A percentile compares a stretch with the other conserved stretches of the same genome.
These are phyloP conservation scores for Lichtheimia corymbifera DNA, from an alignment of 371 early-diverging fungal genomes.

Conservation along the genomic window DNA sequence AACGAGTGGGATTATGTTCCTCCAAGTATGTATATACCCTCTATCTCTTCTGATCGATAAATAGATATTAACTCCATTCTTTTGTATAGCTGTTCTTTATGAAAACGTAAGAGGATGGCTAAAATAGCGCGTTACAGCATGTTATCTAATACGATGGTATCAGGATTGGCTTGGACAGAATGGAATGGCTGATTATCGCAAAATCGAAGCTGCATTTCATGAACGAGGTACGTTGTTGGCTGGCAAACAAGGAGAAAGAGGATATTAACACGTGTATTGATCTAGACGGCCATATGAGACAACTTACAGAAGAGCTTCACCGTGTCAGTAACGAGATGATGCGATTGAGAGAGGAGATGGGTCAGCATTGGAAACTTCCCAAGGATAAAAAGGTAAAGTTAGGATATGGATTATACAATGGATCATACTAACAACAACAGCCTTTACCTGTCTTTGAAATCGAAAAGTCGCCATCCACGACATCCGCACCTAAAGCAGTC, in stretches of 20 bases:
- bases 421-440: conserved; percentile 1
- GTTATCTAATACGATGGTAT: too few species aligned
- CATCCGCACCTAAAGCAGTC: conserved; percentile 16
- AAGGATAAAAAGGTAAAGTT: conserved; percentile 61
- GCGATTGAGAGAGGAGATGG: conserved; percentile 56
- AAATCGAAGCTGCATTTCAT: conserved; percentile 59
- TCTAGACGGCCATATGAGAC: conserved; percentile 52
- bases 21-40: conserved; percentile 54
- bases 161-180: conserved; percentile 54
- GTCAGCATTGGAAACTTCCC: conserved; percentile 51
- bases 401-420: not conserved
- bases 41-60: not conserved
- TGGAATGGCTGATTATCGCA: conserved; percentile 56
- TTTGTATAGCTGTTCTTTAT: conserved; percentile 54
- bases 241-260: not conserved
- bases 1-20: conserved; percentile 88
- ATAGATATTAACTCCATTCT: not conserved
- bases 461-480: conserved; percentile 22
- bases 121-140: too few species aligned
- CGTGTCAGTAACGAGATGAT: conserved; percentile 52
- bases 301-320: conserved; percentile 56
- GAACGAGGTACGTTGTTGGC: conserved; percentile 46
- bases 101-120: conserved; percentile 53
- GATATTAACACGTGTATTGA: not conserved
- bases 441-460: conserved; percentile 18